Evolutionary conservation across 139 green algal species (phyloP), one percentile per base, ranked within the genome.

Genomic region (Asterochloris sp.): DNA sequence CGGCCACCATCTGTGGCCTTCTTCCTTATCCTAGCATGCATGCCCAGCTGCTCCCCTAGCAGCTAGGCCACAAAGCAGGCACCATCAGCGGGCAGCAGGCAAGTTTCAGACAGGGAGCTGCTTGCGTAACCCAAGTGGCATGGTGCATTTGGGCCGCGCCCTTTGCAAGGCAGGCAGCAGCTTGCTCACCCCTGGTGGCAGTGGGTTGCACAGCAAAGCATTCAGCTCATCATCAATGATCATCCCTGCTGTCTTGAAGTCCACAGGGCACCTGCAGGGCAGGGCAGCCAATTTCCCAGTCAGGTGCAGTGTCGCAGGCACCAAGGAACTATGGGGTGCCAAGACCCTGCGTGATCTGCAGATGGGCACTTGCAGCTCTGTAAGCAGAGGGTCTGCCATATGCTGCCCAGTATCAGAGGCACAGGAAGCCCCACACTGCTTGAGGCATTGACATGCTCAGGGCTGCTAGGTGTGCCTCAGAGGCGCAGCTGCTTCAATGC

Each of bases 201-300:
- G 83, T 23, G 86, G 85, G 63, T 86, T 87, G 73, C 92, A 85
- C 71, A 96, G 78, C 61, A 83, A 29, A 16, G 62, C 63, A 83
- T 96, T 95, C 13, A 96, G 81, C 75, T 95, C 89, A 71, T 95
- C 90, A 83, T 95, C 93, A 60, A 94, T 71, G 28, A 92, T 92
- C 77, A 88, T 85, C 27, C 90, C 89, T 1, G 69, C 69, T 54
- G 38, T 54, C 38, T 54, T 54, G 38, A 54, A 54, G 38, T 54
- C 38, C 38, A 54, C 38, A 54, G 38, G 38, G 6, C 38, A 54
- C 38, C 68, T 74, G 13, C 60, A 78, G 29, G 8, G 62, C 21
- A 38, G 27, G 29, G 14, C n/a, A 76, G 23, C 14, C 23, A 54
- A 19, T 76, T 15, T 21, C 29, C 0, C 28, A 27, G 13, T 26